Conservation (phyloP, 257 asterid species). For the Lycium barbarum region DNA sequence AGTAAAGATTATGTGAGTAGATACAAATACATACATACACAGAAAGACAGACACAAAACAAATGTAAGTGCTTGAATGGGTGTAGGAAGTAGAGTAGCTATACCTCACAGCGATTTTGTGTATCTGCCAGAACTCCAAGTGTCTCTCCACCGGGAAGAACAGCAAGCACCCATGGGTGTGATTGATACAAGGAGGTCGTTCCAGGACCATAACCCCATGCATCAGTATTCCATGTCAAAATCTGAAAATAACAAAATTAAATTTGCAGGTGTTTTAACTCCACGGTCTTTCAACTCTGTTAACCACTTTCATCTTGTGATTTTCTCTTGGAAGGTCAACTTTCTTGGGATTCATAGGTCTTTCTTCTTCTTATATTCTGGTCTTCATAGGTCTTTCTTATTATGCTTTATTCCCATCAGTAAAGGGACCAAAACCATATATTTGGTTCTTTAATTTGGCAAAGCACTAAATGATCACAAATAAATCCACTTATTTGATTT, state of each 20-base stretch:
- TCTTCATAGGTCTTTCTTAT: background rate
- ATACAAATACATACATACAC: slow-evolving; percentile 4
- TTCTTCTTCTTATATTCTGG: background rate
- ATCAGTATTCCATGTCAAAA: slow-evolving; percentile 92
- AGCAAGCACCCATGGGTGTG: slow-evolving; percentile 98
- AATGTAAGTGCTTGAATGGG: background rate
- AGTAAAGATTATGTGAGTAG: background rate
- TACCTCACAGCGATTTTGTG: slow-evolving; percentile 93
- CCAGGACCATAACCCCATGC: slow-evolving; percentile 96
- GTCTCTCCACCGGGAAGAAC: slow-evolving; percentile 91
- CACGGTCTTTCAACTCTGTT: background rate
- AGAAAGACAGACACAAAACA: background rate
- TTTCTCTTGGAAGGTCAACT: slow-evolving; percentile 15
- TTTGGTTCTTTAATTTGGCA: background rate
- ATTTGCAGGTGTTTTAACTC: background rate
- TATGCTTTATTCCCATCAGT: background rate
- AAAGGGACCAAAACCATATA: background rate
- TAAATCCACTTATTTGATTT: background rate
- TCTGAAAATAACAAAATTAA: slow-evolving; percentile 47
- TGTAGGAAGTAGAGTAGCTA: slow-evolving; percentile 28
- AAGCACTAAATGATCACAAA: background rate
- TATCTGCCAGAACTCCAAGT: slow-evolving; percentile 93
- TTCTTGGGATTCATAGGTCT: background rate
- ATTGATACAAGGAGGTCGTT: slow-evolving; percentile 94
- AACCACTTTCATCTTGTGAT: slow-evolving; percentile 15